phyloP scores from a whole-genome alignment of 495 filamentous ascomycete genomes.

The Penicillium canescens region DNA sequence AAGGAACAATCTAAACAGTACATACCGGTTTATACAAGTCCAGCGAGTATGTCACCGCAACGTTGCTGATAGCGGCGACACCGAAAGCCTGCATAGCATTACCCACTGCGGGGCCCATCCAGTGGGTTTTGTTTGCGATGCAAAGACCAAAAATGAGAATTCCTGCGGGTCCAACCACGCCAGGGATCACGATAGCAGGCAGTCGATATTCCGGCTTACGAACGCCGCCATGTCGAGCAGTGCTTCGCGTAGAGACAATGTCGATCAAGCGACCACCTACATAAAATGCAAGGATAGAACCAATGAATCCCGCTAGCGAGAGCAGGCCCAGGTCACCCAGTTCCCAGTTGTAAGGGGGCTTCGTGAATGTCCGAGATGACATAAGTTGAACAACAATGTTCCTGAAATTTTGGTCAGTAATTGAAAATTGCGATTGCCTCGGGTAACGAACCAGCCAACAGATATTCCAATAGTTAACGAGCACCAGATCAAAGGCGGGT shows the following conservation, averaged over 20 bases:
- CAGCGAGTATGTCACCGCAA: slow-evolving; percentile 34
- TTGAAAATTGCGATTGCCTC: not conserved
- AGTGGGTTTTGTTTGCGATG: slow-evolving; percentile 27
- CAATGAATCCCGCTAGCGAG: slow-evolving; percentile 31
- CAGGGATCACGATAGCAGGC: slow-evolving; percentile 30
- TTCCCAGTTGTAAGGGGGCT: slow-evolving; percentile 31
- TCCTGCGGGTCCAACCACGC: slow-evolving; percentile 26
- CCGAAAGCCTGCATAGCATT: slow-evolving; percentile 39
- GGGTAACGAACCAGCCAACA: slow-evolving; percentile 27
- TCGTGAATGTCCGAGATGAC: slow-evolving; percentile 28
- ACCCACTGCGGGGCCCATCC: slow-evolving; percentile 34
- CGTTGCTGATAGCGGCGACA: slow-evolving; percentile 33
- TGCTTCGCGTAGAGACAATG: slow-evolving; percentile 30
- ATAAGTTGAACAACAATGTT: slow-evolving; percentile 37
- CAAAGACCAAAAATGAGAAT: slow-evolving; percentile 33
- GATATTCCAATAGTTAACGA: slow-evolving; percentile 30
- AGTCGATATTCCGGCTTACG: slow-evolving; percentile 32
- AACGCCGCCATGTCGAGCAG: slow-evolving; percentile 21
- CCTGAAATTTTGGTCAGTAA: slow-evolving; percentile 12
- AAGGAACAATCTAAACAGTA: not conserved
- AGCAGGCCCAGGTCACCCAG: slow-evolving; percentile 28
- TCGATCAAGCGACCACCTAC: slow-evolving; percentile 34
- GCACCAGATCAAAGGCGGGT: slow-evolving; percentile 34
- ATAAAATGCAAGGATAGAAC: slow-evolving; percentile 31
- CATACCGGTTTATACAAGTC: slow-evolving; percentile 33